These are phyloP conservation scores for Verticillium isaacii DNA, from an alignment of 2,329 filamentous ascomycete genomes.

Conservation along the genomic window DNA sequence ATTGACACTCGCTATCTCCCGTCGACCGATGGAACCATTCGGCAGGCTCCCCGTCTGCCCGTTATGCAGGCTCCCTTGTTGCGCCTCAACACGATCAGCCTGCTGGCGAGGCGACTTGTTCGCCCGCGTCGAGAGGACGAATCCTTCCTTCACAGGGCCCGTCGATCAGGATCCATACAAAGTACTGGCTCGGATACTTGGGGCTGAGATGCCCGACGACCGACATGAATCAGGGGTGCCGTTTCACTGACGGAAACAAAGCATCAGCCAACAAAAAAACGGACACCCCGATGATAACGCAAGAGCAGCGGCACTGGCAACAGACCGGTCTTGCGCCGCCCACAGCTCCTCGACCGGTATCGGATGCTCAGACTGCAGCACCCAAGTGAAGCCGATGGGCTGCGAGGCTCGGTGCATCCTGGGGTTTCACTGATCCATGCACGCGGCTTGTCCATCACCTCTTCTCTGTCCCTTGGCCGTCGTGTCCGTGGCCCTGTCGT, in stretches of 20 bases:
- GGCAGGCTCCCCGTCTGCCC: neutral
- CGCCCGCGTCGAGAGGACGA: neutral
- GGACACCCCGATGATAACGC: neutral
- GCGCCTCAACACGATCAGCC: neutral
- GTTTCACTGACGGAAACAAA: neutral
- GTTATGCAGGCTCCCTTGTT: neutral
- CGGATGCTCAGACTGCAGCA: neutral
- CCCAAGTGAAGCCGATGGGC: too few relatives aligned
- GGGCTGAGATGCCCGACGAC: neutral
- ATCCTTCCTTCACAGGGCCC: neutral
- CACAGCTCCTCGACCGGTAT: neutral
- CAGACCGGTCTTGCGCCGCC: too few relatives aligned
- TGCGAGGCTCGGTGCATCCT: too few relatives aligned
- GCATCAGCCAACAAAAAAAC: neutral
- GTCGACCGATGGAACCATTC: neutral
- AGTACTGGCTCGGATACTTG: neutral
- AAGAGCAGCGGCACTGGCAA: neutral
- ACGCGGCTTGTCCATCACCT: too few relatives aligned
- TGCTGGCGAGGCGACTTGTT: neutral
- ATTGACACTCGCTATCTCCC: too few relatives aligned
- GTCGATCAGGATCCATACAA: neutral
- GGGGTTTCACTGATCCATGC: too few relatives aligned
- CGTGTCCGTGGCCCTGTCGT: neutral
- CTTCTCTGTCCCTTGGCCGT: too few relatives aligned
- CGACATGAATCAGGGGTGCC: neutral